These are phyloP conservation scores for Pleurotus salmoneostramineus DNA, from an alignment of 768 basidiomycete species.

Conservation along the genomic window DNA sequence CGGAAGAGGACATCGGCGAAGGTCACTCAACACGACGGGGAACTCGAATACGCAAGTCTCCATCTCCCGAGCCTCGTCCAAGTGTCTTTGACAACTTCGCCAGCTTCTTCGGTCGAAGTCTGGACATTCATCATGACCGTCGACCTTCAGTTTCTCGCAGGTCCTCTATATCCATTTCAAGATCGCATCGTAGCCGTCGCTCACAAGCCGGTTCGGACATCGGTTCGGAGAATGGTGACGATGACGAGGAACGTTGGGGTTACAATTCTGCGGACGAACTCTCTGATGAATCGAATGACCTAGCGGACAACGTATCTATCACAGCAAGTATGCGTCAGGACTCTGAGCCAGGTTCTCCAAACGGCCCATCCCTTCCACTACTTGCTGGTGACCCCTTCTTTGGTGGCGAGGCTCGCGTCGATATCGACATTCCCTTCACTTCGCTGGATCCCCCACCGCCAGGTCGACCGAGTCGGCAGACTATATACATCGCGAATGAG, in stretches of 20 bases:
- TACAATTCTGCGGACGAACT: constrained; percentile 87
- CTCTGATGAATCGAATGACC: constrained; percentile 24
- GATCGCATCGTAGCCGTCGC: constrained; percentile 47
- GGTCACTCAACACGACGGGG: constrained; percentile 18
- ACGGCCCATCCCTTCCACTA: constrained; percentile 51
- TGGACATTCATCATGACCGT: constrained; percentile 38
- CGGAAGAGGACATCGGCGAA: constrained; percentile 26
- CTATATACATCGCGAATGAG: constrained; percentile 83
- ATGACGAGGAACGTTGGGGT: constrained; percentile 81
- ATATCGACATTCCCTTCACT: constrained; percentile 68
- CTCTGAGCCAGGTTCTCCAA: constrained; percentile 66
- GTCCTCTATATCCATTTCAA: constrained; percentile 48
- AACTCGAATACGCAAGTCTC: constrained; percentile 27
- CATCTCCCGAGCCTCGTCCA: constrained; percentile 32
- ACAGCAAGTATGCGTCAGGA: constrained; percentile 63
- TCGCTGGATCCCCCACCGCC: constrained; percentile 66
- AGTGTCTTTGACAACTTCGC: constrained; percentile 65
- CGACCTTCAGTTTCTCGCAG: constrained; percentile 55
- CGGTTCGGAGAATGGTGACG: constrained; percentile 46
- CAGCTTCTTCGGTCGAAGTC: constrained; percentile 56
- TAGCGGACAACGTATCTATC: constrained; percentile 39
- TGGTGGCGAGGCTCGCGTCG: constrained; percentile 78
- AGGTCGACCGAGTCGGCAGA: constrained; percentile 84
- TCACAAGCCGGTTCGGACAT: constrained; percentile 60
- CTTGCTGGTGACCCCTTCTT: constrained; percentile 77